These are phyloP conservation scores for Cymbopogon citratus DNA, from an alignment of 176 grass and related monocot genomes.

Conservation along the genomic window DNA sequence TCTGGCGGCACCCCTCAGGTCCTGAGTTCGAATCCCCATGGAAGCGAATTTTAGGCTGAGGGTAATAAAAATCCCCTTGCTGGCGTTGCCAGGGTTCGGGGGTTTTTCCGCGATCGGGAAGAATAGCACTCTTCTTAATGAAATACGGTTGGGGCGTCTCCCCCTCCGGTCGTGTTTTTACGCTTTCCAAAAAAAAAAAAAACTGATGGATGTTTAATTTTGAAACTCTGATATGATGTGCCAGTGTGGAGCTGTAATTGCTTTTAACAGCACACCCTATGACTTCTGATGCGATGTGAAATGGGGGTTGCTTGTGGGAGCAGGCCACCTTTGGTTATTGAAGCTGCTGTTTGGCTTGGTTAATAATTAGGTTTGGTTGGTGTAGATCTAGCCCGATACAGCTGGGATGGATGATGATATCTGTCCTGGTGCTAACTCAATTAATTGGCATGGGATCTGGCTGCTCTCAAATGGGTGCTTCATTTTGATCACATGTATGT, in stretches of 20 bases:
- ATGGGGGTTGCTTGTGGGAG: neutral
- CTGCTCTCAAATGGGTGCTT: neutral
- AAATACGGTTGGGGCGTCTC: no score
- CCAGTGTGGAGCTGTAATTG: neutral
- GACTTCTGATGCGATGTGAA: neutral
- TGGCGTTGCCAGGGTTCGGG: no score
- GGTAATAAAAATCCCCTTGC: no score
- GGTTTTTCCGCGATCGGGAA: no score
- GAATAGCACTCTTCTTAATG: no score
- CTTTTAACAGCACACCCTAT: constrained; percentile 1
- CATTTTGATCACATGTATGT: constrained; percentile 14
- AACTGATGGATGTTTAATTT: neutral
- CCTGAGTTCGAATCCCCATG: no score
- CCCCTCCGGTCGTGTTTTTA: no score
- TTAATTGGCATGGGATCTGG: constrained; percentile 13
- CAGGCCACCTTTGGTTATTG: neutral
- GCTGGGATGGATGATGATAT: constrained; percentile 9
- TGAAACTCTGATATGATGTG: constrained; percentile 12
- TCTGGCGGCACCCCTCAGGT: no score
- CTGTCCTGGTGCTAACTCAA: neutral
- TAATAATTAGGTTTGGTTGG: constrained; percentile 17
- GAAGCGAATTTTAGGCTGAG: no score
- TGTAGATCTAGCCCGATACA: constrained; percentile 17
- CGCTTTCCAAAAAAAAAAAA: no score
- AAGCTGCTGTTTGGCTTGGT: constrained; percentile 1